These are phyloP conservation scores for Helminthosporium solani DNA, from an alignment of 2,329 filamentous ascomycete genomes.

Conservation along the genomic window DNA sequence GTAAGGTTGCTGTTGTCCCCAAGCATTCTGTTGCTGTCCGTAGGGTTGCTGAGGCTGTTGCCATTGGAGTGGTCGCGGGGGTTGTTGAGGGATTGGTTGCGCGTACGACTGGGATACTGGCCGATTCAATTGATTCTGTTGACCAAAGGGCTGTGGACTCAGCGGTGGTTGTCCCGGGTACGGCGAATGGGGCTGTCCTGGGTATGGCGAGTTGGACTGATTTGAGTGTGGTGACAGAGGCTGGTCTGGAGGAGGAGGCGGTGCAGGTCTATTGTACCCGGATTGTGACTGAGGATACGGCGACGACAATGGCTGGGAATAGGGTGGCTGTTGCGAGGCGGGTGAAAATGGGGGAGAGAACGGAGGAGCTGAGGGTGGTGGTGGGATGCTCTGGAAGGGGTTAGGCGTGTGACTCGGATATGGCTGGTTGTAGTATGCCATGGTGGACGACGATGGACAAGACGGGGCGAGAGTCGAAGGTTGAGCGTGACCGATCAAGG, in stretches of 20 bases:
- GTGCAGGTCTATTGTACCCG: constrained; percentile 34
- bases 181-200: constrained; percentile 23
- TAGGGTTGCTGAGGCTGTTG: constrained; percentile 21
- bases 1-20: constrained; percentile 26
- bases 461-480: no score
- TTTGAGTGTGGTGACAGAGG: constrained; percentile 22
- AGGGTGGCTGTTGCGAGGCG: constrained; percentile 46
- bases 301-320: constrained; percentile 42
- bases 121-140: no score
- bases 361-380: constrained; percentile 23
- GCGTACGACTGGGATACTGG: no score
- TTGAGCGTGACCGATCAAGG: constrained; percentile 12
- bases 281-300: constrained; percentile 41
- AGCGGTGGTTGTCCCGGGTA: constrained; percentile 22
- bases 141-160: constrained; percentile 17
- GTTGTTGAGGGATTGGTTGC: constrained; percentile 10
- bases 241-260: constrained; percentile 34
- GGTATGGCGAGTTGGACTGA: constrained; percentile 20
- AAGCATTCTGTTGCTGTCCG: constrained; percentile 28
- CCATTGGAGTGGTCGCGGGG: constrained; percentile 25
- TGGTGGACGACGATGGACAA: constrained; percentile 19
- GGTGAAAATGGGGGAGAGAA: constrained; percentile 37
- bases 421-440: constrained; percentile 35
- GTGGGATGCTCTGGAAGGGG: constrained; percentile 28
- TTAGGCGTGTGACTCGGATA: constrained; percentile 29